Evolutionary conservation across 2,329 filamentous ascomycete genomes (phyloP).

Genomic region (Aspergillus eucalypticola): DNA sequence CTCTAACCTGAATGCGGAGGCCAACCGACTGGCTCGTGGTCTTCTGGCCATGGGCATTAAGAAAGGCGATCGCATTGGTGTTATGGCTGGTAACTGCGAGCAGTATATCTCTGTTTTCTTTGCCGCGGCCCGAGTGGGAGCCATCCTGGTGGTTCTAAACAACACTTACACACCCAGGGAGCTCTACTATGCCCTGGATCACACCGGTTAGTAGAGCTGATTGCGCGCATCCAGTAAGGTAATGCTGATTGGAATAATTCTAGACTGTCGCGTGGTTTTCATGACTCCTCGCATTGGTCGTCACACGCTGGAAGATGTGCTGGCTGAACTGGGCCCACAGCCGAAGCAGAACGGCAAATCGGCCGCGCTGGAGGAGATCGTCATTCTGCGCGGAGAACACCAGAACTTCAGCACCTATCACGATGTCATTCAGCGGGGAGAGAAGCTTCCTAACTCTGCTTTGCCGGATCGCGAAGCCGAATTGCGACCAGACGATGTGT

Average conservation of each 20-base stretch:
- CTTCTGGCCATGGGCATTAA: conserved; percentile 67
- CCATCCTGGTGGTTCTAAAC: conserved; percentile 74
- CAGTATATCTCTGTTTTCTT: conserved; percentile 69
- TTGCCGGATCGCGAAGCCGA: conserved; percentile 57
- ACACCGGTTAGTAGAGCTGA: conserved; percentile 57
- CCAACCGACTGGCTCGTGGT: conserved; percentile 63
- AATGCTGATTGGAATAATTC: conserved; percentile 1
- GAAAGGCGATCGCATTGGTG: conserved; percentile 69
- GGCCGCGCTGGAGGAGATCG: conserved; percentile 49
- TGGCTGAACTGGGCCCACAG: conserved; percentile 52
- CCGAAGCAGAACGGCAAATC: conserved; percentile 37
- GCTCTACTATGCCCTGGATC: conserved; percentile 68
- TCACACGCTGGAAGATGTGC: conserved; percentile 62
- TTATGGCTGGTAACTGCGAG: conserved; percentile 68
- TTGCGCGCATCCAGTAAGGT: neutral
- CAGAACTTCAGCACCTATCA: conserved; percentile 61
- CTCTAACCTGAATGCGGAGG: conserved; percentile 63
- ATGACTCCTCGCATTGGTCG: conserved; percentile 69
- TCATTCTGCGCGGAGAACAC: conserved; percentile 61
- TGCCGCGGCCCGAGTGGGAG: conserved; percentile 65
- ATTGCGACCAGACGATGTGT: conserved; percentile 66
- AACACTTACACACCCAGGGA: conserved; percentile 78
- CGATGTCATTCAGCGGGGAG: conserved; percentile 57
- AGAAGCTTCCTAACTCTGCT: conserved; percentile 50
- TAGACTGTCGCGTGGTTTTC: conserved; percentile 72